phyloP scores from a whole-genome alignment of 2,329 filamentous ascomycete species.

The Bimuria novae-zelandiae region DNA sequence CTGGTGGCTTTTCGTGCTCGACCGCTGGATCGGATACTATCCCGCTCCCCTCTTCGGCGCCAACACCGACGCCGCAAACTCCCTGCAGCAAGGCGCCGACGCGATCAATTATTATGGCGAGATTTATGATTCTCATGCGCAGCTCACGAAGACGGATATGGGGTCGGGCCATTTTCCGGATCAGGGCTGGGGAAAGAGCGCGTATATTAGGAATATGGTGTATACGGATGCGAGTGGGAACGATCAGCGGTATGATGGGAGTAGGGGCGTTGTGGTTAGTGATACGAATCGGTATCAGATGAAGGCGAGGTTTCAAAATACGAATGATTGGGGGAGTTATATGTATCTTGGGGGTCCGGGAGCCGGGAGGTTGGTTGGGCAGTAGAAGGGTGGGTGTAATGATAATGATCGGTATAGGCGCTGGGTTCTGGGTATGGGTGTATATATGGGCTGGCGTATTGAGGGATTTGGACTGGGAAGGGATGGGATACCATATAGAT shows the following conservation, averaged over 20 bases:
- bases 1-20: conserved; percentile 23
- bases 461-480: conserved; percentile 39
- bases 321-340: conserved; percentile 12
- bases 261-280: conserved; percentile 13
- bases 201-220: conserved; percentile 20
- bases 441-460: conserved; percentile 68
- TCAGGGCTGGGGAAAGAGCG: conserved; percentile 12
- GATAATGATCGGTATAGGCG: conserved; percentile 29
- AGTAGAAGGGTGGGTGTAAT: not conserved
- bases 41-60: conserved; percentile 18
- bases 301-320: conserved; percentile 8
- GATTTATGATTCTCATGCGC: conserved; percentile 18
- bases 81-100: conserved; percentile 8
- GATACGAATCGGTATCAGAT: conserved; percentile 19
- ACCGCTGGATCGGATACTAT: conserved; percentile 23
- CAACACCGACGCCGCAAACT: conserved; percentile 11
- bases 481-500: conserved; percentile 13
- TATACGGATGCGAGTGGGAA: conserved; percentile 13
- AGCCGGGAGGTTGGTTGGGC: conserved; percentile 14
- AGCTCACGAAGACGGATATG: conserved; percentile 21
- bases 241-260: conserved; percentile 18
- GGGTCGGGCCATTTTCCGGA: conserved; percentile 19
- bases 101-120: conserved; percentile 21
- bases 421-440: conserved; percentile 11
- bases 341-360: conserved; percentile 23